Percentiles rank a stretch among this genome's conserved stretches.
Conservation (phyloP, 345 rosid genomes). For the Syzygium aromaticum region DNA sequence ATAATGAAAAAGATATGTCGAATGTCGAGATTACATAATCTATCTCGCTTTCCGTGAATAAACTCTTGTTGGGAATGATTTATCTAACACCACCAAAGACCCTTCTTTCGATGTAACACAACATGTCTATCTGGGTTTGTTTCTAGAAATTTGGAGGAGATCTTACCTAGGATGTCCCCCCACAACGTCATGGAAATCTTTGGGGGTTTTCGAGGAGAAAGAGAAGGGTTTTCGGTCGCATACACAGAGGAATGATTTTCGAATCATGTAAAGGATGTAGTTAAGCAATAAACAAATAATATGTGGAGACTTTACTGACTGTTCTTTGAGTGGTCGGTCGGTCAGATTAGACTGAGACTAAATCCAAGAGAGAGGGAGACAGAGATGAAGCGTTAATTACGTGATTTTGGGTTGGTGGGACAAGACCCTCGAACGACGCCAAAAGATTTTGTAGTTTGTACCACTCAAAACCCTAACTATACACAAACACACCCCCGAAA, state of each 20-base stretch:
- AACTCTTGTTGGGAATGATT: neutral
- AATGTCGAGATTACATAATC: neutral
- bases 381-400: neutral
- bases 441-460: constrained; percentile 12
- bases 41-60: neutral
- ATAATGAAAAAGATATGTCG: neutral
- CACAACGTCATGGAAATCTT: neutral
- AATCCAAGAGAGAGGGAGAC: neutral
- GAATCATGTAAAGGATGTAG: neutral
- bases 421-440: constrained; percentile 37
- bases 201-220: neutral
- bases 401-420: neutral
- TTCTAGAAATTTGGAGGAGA: neutral
- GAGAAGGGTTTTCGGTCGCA: neutral
- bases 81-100: neutral
- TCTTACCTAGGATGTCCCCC: neutral
- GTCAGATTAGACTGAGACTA: neutral
- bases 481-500: neutral
- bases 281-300: neutral
- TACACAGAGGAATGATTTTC: neutral
- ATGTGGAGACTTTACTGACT: neutral
- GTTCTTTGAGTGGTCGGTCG: neutral
- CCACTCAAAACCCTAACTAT: neutral
- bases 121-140: neutral
- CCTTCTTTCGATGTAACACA: neutral